Evolutionary conservation across 75 land plant species (phyloP).

Genomic region (Pseudotsuga menziesii): DNA sequence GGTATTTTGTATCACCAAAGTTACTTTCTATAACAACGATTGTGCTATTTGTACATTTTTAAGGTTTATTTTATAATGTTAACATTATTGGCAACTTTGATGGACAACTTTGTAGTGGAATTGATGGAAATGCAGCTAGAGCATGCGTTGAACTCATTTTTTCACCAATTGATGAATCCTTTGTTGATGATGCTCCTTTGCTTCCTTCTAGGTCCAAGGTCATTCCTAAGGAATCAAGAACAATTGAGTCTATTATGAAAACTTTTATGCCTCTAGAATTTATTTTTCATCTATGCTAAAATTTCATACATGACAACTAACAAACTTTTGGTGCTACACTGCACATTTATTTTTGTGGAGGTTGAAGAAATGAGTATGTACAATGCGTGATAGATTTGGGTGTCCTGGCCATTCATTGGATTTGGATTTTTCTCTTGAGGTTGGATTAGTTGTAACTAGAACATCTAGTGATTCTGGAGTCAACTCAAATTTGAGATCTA

Average conservation of each 20-base stretch:
- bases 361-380: not conserved
- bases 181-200: conserved; percentile 77
- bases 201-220: conserved; percentile 90
- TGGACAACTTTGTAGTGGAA: conserved; percentile 84
- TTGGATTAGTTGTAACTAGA: conserved; percentile 37
- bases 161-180: conserved; percentile 83
- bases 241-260: conserved; percentile 32
- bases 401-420: conserved; percentile 50
- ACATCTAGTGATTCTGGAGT: conserved; percentile 21
- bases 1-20: conserved; percentile 19
- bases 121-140: no score
- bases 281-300: not conserved
- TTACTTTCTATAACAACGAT: no score
- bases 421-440: conserved; percentile 75
- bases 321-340: no score
- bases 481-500: conserved; percentile 37
- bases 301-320: no score
- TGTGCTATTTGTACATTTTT: no score
- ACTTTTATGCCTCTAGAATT: not conserved
- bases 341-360: not conserved
- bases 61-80: no score
- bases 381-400: not conserved
- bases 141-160: conserved; percentile 81
- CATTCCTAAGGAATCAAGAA: conserved; percentile 65
- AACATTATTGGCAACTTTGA: no score